These are phyloP conservation scores for Daldinia caldariorum DNA, from an alignment of 495 filamentous ascomycete genomes.

Conservation along the genomic window DNA sequence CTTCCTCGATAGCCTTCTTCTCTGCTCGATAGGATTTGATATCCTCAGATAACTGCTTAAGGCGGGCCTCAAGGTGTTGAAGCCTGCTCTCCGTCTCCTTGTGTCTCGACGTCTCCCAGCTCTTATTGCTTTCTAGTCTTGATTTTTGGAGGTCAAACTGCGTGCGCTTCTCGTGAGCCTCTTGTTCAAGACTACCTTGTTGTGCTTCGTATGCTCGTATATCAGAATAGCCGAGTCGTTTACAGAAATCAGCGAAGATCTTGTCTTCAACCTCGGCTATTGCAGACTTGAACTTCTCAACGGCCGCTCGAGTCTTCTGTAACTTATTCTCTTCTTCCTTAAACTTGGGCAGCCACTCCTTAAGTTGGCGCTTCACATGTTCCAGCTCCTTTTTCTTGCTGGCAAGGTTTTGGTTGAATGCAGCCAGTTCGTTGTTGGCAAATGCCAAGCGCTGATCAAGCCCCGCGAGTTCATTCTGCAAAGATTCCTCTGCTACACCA, in stretches of 20 bases:
- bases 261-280: constrained; percentile 88
- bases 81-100: constrained; percentile 75
- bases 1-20: constrained; percentile 76
- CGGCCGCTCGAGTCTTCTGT: constrained; percentile 69
- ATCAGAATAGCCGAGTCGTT: constrained; percentile 82
- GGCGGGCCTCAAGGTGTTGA: constrained; percentile 68
- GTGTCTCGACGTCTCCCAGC: constrained; percentile 78
- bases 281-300: constrained; percentile 76
- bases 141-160: constrained; percentile 87
- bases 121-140: constrained; percentile 78
- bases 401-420: constrained; percentile 84
- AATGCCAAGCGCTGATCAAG: constrained; percentile 81
- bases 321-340: constrained; percentile 74
- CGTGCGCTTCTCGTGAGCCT: constrained; percentile 83
- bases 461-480: constrained; percentile 81
- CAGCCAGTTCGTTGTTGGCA: constrained; percentile 76
- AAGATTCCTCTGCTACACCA: constrained; percentile 77
- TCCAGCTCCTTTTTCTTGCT: constrained; percentile 87
- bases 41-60: constrained; percentile 69
- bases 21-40: constrained; percentile 76
- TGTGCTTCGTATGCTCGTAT: constrained; percentile 94
- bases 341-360: constrained; percentile 80
- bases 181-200: constrained; percentile 89
- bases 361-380: constrained; percentile 73
- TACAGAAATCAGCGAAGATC: constrained; percentile 87